A percentile compares a stretch with the other conserved stretches of the same genome.
Conservation (phyloP, 768 basidiomycete genomes). For the Xerocomus spinulosus region DNA sequence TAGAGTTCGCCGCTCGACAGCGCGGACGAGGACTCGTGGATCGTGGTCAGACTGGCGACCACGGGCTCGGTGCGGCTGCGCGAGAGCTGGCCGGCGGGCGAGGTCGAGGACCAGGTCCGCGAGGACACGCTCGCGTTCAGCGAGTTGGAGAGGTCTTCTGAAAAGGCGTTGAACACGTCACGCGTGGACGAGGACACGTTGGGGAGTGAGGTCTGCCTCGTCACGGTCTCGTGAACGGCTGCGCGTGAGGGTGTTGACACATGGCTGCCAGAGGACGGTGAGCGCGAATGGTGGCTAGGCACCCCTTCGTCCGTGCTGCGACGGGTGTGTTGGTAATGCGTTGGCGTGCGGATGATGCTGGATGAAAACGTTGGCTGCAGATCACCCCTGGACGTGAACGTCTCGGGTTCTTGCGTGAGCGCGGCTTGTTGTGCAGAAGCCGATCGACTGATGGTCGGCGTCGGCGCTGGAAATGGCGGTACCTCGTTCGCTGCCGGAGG, state of each 20-base stretch:
- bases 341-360: conserved; percentile 66
- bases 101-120: conserved; percentile 6
- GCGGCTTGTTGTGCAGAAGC: conserved; percentile 9
- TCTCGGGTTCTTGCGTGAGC: conserved; percentile 33
- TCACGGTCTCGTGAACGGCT: conserved; percentile 18
- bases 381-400: conserved; percentile 47
- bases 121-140: conserved; percentile 18
- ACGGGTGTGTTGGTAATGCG: conserved; percentile 43
- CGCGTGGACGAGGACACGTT: conserved; percentile 16
- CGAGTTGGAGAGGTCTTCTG: conserved; percentile 25
- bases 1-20: conserved; percentile 25
- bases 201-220: conserved; percentile 27
- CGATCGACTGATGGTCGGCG: conserved; percentile 14
- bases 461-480: conserved; percentile 29
- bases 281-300: conserved; percentile 19
- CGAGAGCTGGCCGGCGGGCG: conserved; percentile 6
- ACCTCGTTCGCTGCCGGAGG: conserved; percentile 13
- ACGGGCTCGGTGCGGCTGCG: conserved; percentile 31
- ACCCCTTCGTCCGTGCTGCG: conserved; percentile 24
- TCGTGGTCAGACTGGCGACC: conserved; percentile 24
- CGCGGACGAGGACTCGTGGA: conserved; percentile 22
- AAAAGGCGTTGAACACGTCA: conserved; percentile 19
- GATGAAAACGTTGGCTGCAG: conserved; percentile 66
- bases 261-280: conserved; percentile 18
- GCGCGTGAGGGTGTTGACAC: conserved; percentile 16